Percentiles rank a stretch among this genome's conserved stretches.
phyloP scores from a whole-genome alignment of 2,329 filamentous ascomycete species.

The Neonectria ditissima region DNA sequence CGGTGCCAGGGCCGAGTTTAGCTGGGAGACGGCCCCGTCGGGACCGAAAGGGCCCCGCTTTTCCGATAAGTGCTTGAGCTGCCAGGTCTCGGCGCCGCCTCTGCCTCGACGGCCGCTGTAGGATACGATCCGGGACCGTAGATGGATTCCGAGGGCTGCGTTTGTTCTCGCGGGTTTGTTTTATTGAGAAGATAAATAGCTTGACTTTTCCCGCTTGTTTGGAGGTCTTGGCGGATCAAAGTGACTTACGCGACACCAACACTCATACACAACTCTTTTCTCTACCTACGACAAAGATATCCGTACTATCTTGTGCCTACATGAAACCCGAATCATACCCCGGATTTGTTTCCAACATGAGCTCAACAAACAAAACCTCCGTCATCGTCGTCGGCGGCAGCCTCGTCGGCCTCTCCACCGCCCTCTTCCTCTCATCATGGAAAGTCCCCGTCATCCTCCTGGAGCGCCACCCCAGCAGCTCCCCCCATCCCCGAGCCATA shows the following conservation, averaged over 20 bases:
- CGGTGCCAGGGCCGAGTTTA: not conserved
- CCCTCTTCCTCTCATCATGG: slow-evolving; percentile 50
- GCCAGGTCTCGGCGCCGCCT: slow-evolving; percentile 4
- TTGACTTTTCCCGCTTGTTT: not conserved
- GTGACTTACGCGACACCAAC: not conserved
- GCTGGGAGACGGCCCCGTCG: not conserved
- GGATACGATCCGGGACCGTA: not conserved
- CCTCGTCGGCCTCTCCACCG: slow-evolving; percentile 54
- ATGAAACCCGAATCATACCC: not conserved
- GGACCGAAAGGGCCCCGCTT: slow-evolving; percentile 14
- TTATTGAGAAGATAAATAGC: not conserved
- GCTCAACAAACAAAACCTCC: slow-evolving; percentile 23
- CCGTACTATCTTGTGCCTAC: not conserved
- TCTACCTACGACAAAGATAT: not conserved
- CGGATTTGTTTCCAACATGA: slow-evolving; percentile 2
- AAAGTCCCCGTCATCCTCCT: slow-evolving; percentile 50
- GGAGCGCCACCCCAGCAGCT: slow-evolving; percentile 51
- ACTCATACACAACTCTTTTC: not conserved
- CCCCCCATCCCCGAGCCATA: slow-evolving; percentile 53
- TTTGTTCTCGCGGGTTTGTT: not conserved
- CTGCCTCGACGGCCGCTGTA: not conserved
- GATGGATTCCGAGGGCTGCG: not conserved
- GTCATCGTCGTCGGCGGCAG: slow-evolving; percentile 55
- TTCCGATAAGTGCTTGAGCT: not conserved
- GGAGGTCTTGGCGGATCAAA: not conserved